Conservation (phyloP, 1,284 basidiomycete genomes). For the Leccinum pachyderme region DNA sequence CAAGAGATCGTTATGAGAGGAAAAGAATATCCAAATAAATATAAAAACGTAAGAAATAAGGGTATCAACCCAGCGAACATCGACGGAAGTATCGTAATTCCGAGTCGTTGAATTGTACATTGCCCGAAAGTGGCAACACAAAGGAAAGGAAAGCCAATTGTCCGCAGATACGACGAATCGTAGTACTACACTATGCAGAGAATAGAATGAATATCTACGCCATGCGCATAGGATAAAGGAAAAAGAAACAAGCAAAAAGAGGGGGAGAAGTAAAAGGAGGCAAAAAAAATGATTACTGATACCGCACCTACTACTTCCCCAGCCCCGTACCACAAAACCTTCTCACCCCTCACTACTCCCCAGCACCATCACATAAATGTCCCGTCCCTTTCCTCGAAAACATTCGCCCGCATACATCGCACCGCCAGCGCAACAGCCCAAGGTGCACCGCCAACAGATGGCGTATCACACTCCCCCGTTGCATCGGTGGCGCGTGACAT, state of each 20-base stretch:
- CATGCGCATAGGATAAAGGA: background rate
- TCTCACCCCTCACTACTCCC: background rate
- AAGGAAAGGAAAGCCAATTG: background rate
- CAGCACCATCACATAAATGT: conserved; percentile 8
- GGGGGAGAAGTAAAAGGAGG: background rate
- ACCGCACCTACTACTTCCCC: background rate
- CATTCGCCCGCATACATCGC: conserved; percentile 9
- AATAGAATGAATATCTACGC: background rate
- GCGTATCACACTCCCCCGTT: conserved; percentile 21
- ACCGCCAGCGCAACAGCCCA: conserved; percentile 16
- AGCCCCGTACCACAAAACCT: background rate
- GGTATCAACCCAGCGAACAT: background rate
- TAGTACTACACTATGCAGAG: background rate
- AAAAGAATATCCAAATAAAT: background rate
- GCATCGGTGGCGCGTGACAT: conserved; percentile 18
- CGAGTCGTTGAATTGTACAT: background rate
- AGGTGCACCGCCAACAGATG: conserved; percentile 21
- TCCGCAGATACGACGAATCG: background rate
- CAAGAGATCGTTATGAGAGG: background rate
- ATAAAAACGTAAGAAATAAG: background rate
- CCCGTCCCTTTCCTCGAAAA: conserved; percentile 21
- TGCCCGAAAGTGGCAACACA: background rate
- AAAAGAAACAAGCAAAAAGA: background rate
- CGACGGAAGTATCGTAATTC: background rate
- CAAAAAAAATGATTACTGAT: background rate